phyloP scores from a whole-genome alignment of 2,329 filamentous ascomycete genomes.

The Ascochyta lentis region DNA sequence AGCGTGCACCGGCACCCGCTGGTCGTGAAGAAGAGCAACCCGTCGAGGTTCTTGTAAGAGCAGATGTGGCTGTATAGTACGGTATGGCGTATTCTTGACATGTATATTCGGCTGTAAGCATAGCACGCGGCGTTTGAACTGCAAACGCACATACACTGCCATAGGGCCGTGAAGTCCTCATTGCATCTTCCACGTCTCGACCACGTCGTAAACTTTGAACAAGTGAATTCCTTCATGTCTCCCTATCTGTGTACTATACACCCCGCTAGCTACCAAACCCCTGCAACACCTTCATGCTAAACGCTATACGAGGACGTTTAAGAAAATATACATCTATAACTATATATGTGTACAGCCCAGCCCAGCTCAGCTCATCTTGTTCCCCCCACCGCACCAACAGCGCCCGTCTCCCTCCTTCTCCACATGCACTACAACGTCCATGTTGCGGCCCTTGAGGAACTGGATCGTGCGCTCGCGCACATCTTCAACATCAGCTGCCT shows the following conservation, averaged over 20 bases:
- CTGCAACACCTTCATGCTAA: neutral
- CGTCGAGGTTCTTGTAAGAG: slow-evolving; percentile 31
- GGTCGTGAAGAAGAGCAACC: slow-evolving; percentile 40
- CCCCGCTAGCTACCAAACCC: neutral
- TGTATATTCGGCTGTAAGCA: slow-evolving; percentile 20
- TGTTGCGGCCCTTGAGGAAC: slow-evolving; percentile 72
- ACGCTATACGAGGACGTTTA: slow-evolving; percentile 2
- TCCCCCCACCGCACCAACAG: slow-evolving; percentile 67
- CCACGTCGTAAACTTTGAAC: too few species aligned
- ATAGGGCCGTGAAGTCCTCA: too few species aligned
- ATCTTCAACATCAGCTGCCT: slow-evolving; percentile 77
- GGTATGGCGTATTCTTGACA: slow-evolving; percentile 6
- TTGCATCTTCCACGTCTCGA: too few species aligned
- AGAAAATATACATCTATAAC: neutral
- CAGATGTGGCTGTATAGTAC: neutral
- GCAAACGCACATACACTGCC: too few species aligned
- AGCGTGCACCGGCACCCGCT: slow-evolving; percentile 84
- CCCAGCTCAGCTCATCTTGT: slow-evolving; percentile 31
- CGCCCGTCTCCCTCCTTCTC: slow-evolving; percentile 79
- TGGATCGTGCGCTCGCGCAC: slow-evolving; percentile 77
- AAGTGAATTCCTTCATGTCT: too few species aligned
- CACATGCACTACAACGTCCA: slow-evolving; percentile 87
- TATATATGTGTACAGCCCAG: too few species aligned
- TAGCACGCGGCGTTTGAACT: slow-evolving; percentile 9
- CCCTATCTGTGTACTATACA: neutral